A percentile compares a stretch with the other conserved stretches of the same genome.
Conservation (phyloP, 768 basidiomycete genomes). For the Xerocomellus intermedius region DNA sequence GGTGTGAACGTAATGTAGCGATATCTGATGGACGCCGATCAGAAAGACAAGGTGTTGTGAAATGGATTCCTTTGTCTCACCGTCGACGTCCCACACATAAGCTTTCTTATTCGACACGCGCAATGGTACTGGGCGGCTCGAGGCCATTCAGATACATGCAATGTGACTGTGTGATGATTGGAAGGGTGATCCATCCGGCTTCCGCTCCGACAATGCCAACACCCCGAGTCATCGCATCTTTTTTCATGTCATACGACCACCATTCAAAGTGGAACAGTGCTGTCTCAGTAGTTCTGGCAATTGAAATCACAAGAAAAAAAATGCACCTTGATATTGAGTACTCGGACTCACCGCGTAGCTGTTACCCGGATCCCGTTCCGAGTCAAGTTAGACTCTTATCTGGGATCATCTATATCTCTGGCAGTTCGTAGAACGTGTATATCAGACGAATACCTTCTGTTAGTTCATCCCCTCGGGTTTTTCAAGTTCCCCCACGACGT, state of each 20-base stretch:
- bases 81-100: slow-evolving; percentile 88
- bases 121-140: slow-evolving; percentile 46
- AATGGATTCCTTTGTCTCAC: slow-evolving; percentile 37
- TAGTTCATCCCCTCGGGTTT: neutral
- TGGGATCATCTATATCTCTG: neutral
- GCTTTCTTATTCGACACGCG: slow-evolving; percentile 76
- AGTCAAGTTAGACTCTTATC: slow-evolving; percentile 8
- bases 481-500: neutral
- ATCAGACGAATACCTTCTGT: neutral
- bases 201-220: slow-evolving; percentile 14
- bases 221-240: too few relatives aligned
- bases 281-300: neutral
- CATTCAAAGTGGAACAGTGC: too few relatives aligned
- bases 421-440: neutral
- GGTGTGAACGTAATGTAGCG: slow-evolving; percentile 70
- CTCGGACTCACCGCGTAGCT: neutral
- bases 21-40: slow-evolving; percentile 54
- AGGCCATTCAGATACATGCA: slow-evolving; percentile 3
- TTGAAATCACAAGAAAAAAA: neutral
- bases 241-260: too few relatives aligned
- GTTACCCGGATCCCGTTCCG: neutral
- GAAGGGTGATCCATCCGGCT: slow-evolving; percentile 6
- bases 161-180: neutral
- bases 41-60: neutral
- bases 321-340: too few relatives aligned